Conservation (phyloP, 768 basidiomycete genomes). For the Termitomyces sp. region DNA sequence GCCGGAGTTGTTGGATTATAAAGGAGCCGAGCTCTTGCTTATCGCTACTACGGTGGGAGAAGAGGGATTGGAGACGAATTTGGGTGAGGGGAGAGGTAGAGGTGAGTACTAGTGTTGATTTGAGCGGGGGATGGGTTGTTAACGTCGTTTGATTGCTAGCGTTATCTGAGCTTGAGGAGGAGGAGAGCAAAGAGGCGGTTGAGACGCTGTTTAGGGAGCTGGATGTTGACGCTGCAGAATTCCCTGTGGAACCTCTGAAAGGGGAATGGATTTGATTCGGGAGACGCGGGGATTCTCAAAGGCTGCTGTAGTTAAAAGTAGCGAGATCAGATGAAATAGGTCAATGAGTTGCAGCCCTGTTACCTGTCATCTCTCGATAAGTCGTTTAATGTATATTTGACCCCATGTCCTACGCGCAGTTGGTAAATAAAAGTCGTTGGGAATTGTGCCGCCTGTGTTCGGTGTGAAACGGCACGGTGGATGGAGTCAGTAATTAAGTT, state of each 20-base stretch:
- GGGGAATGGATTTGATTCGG: conserved; percentile 47
- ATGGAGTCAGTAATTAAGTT: too few relatives aligned
- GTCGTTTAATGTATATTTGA: too few relatives aligned
- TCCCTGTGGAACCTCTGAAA: conserved; percentile 46
- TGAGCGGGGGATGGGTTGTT: not conserved
- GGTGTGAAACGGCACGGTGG: too few relatives aligned
- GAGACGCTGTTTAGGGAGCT: conserved; percentile 47
- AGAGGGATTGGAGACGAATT: conserved; percentile 44
- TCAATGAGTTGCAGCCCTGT: too few relatives aligned
- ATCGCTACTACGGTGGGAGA: conserved; percentile 51
- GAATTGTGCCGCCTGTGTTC: too few relatives aligned
- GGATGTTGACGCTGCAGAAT: conserved; percentile 37
- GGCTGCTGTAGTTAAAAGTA: not conserved
- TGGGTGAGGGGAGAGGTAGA: conserved; percentile 52
- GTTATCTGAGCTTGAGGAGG: conserved; percentile 35
- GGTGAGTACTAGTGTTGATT: conserved; percentile 36
- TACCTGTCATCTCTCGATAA: too few relatives aligned
- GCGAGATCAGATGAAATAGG: too few relatives aligned
- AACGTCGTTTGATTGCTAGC: conserved; percentile 26
- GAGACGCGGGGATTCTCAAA: too few relatives aligned
- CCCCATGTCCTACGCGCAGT: too few relatives aligned
- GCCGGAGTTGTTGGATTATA: conserved; percentile 52
- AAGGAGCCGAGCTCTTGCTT: conserved; percentile 53
- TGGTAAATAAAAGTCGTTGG: too few relatives aligned
- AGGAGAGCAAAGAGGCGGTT: conserved; percentile 37